Evolutionary conservation across 495 filamentous ascomycete genomes (phyloP), one percentile per base, ranked within the genome.

Genomic region (Penicillium pulvis): DNA sequence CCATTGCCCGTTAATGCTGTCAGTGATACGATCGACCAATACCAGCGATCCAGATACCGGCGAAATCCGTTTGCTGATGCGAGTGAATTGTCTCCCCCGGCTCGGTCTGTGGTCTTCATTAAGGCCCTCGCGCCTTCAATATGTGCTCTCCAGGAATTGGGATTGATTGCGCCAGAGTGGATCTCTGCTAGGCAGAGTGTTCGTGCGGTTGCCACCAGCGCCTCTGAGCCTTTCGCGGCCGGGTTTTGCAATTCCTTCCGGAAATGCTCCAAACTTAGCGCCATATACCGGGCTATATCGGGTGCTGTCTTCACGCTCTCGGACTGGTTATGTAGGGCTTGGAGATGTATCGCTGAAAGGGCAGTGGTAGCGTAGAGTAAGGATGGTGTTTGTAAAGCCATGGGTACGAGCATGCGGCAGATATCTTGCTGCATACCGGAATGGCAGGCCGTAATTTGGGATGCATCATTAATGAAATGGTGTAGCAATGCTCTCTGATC

Each of bases 131-230:
- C 75, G 9, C 77, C 77, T 45, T 77, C 77, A 23, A 79, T 73
- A 63, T 79, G 77, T 12, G 75, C 77, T 41, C 77, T 67, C 77
- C 77, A 79, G 19, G 77, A 77, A 46, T 79, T 73, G 0, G 77
- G 77, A 45, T 79, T 67, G 26, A 79, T 72, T 12, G 77, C 77
- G 0, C 77, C 77, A 0, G 77, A 79, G 56, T 79, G 77, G 4
- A 79, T 76, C 63, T 79, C 77, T n/a, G 77, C 77, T 10, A 79
- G 60, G 62, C 77, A 79, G 11, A 79, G 70, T 14, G 77, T 79
- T 17, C 77, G 74, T n/a, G 77, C 77, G 8, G 77, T 79, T 9
- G 77, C 77, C 39, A 79, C 65, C 47, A 79, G 58, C 30, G 72
- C 77, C 62, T 79, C 77, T 8, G 74, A 76, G 16, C 63, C 71